These are phyloP conservation scores for Penicillium canariense DNA, from an alignment of 495 filamentous ascomycete species.

Conservation along the genomic window DNA sequence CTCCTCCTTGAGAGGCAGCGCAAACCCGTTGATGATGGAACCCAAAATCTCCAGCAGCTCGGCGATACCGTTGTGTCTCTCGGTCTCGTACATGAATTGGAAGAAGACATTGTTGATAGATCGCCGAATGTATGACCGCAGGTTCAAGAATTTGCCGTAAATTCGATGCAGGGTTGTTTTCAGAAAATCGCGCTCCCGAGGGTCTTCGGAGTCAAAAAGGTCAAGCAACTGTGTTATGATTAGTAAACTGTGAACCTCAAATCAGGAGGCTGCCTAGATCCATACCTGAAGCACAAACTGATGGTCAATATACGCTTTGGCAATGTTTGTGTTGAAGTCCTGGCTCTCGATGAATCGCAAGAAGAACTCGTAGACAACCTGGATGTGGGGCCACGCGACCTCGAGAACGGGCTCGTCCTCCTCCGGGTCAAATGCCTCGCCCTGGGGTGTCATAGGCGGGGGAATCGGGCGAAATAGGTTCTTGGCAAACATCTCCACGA, in stretches of 20 bases:
- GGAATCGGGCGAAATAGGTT: slow-evolving; percentile 97
- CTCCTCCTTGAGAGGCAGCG: slow-evolving; percentile 94
- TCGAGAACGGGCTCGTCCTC: slow-evolving; percentile 98
- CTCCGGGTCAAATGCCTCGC: slow-evolving; percentile 97
- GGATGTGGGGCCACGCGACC: slow-evolving; percentile 98
- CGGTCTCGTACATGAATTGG: slow-evolving; percentile 98
- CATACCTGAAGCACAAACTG: slow-evolving; percentile 88
- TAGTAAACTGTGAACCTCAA: background rate
- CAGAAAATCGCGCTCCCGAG: slow-evolving; percentile 92
- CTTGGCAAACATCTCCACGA: slow-evolving; percentile 99
- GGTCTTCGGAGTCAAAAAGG: slow-evolving; percentile 98
- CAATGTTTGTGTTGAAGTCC: slow-evolving; percentile 99
- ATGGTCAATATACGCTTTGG: slow-evolving; percentile 98
- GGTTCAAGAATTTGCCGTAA: slow-evolving; percentile 98
- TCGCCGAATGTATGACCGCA: slow-evolving; percentile 93
- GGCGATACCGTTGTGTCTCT: slow-evolving; percentile 97
- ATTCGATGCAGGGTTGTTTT: slow-evolving; percentile 98
- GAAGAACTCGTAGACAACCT: slow-evolving; percentile 99
- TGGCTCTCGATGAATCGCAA: slow-evolving; percentile 98
- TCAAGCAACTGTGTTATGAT: slow-evolving; percentile 68
- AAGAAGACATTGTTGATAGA: slow-evolving; percentile 99
- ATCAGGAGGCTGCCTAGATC: background rate
- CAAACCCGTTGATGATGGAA: slow-evolving; percentile 99
- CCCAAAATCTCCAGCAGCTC: slow-evolving; percentile 95
- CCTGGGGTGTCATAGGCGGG: slow-evolving; percentile 94